phyloP scores from a whole-genome alignment of 176 grass and related monocot species.

The Oryza glumipatula region DNA sequence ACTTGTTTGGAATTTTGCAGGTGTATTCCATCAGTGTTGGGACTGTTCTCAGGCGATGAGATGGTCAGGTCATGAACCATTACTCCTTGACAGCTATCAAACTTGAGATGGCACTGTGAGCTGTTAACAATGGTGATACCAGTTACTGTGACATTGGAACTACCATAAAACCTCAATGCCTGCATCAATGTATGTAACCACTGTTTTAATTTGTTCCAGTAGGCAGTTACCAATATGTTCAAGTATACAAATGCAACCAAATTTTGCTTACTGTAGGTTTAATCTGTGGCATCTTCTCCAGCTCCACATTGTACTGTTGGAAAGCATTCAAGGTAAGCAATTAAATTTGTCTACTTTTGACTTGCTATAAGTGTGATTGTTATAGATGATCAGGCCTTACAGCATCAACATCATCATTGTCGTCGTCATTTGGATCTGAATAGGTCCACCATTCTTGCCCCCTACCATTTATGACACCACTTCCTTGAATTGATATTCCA shows the following conservation, averaged over 20 bases:
- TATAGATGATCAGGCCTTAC: constrained; percentile 55
- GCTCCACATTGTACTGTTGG: constrained; percentile 60
- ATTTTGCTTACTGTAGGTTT: constrained; percentile 85
- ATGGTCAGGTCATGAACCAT: constrained; percentile 75
- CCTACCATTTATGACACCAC: constrained; percentile 72
- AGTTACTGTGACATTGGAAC: constrained; percentile 84
- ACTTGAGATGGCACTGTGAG: constrained; percentile 95
- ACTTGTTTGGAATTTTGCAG: constrained; percentile 89
- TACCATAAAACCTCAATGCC: constrained; percentile 94
- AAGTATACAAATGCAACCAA: not conserved
- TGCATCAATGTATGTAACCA: constrained; percentile 43
- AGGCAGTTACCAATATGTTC: not conserved
- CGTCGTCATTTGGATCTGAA: constrained; percentile 50
- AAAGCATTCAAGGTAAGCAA: constrained; percentile 43
- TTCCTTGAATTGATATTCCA: constrained; percentile 83
- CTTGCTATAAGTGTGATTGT: constrained; percentile 11
- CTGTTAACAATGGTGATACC: constrained; percentile 94
- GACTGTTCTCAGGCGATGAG: constrained; percentile 83
- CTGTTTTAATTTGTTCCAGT: constrained; percentile 15
- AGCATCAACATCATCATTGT: constrained; percentile 47
- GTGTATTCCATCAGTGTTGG: constrained; percentile 97
- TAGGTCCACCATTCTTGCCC: constrained; percentile 87
- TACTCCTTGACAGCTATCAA: constrained; percentile 82
- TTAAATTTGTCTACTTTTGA: constrained; percentile 39
- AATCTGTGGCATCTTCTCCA: constrained; percentile 66